phyloP scores from a whole-genome alignment of 306 rosid genomes.

The Datisca glomerata region DNA sequence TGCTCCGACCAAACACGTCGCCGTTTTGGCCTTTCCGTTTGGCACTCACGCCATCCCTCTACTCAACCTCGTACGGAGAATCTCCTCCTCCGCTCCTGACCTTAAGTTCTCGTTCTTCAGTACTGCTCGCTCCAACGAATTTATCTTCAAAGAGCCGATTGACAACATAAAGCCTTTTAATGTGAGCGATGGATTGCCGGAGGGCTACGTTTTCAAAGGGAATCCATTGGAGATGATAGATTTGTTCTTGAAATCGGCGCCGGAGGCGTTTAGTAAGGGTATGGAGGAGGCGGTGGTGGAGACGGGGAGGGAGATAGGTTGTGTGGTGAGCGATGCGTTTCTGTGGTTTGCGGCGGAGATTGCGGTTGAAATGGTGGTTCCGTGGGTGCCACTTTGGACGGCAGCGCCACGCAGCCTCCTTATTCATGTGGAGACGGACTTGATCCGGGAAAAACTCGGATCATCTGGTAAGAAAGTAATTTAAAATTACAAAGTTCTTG shows the following conservation, averaged over 20 bases:
- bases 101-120: constrained; percentile 43
- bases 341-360: constrained; percentile 46
- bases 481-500: neutral
- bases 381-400: constrained; percentile 79
- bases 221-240: constrained; percentile 14
- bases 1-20: constrained; percentile 35
- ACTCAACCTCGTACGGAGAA: constrained; percentile 23
- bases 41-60: constrained; percentile 65
- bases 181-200: constrained; percentile 50
- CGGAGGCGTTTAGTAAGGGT: constrained; percentile 18
- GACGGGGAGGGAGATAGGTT: constrained; percentile 25
- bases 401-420: constrained; percentile 52
- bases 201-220: constrained; percentile 15
- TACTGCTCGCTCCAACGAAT: constrained; percentile 22
- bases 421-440: constrained; percentile 23
- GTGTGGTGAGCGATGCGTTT: constrained; percentile 59
- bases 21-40: constrained; percentile 56
- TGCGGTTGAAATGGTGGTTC: constrained; percentile 30
- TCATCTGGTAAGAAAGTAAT: constrained; percentile 12
- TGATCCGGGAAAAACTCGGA: constrained; percentile 20
- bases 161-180: constrained; percentile 21
- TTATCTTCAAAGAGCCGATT: constrained; percentile 6
- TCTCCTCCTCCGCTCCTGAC: constrained; percentile 22
- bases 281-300: constrained; percentile 22
- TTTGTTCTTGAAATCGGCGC: constrained; percentile 28